These are phyloP conservation scores for Sugiyamaella xylanicola DNA, from an alignment of 1,139 yeast species.

Conservation along the genomic window DNA sequence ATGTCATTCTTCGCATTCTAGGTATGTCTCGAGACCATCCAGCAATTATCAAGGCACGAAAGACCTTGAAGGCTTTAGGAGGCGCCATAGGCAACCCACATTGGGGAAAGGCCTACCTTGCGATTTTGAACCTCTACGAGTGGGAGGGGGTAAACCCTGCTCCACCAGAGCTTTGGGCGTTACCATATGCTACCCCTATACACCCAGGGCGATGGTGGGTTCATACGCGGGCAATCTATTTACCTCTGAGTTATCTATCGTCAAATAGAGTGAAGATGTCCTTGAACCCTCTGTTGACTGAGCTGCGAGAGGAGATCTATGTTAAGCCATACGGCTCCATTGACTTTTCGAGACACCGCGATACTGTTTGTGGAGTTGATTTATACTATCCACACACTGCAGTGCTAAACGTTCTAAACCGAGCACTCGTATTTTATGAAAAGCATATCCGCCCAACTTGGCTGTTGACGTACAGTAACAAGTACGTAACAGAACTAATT, in stretches of 20 bases:
- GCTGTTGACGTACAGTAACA: slow-evolving; percentile 58
- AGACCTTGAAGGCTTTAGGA: slow-evolving; percentile 69
- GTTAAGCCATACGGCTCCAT: slow-evolving; percentile 63
- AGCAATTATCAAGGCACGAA: slow-evolving; percentile 77
- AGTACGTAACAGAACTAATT: slow-evolving; percentile 61
- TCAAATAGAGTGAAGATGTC: slow-evolving; percentile 59
- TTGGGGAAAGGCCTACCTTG: slow-evolving; percentile 96
- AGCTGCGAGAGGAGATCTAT: slow-evolving; percentile 78
- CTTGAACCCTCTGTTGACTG: slow-evolving; percentile 62
- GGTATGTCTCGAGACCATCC: slow-evolving; percentile 77
- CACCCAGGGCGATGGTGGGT: slow-evolving; percentile 99
- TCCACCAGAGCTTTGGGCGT: slow-evolving; percentile 91
- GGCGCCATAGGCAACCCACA: slow-evolving; percentile 93
- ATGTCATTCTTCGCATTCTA: slow-evolving; percentile 71
- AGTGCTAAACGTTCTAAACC: slow-evolving; percentile 65
- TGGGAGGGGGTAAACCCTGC: slow-evolving; percentile 99
- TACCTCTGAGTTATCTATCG: slow-evolving; percentile 82
- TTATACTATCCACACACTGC: slow-evolving; percentile 89
- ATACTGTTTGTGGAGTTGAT: slow-evolving; percentile 89
- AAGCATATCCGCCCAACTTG: slow-evolving; percentile 71
- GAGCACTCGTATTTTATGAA: slow-evolving; percentile 63
- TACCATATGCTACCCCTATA: slow-evolving; percentile 78
- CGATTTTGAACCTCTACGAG: slow-evolving; percentile 74
- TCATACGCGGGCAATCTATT: slow-evolving; percentile 89
- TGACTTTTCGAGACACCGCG: slow-evolving; percentile 69